Evolutionary conservation across 257 asterid genomes (phyloP).

Genomic region (Gardenia jasminoides): DNA sequence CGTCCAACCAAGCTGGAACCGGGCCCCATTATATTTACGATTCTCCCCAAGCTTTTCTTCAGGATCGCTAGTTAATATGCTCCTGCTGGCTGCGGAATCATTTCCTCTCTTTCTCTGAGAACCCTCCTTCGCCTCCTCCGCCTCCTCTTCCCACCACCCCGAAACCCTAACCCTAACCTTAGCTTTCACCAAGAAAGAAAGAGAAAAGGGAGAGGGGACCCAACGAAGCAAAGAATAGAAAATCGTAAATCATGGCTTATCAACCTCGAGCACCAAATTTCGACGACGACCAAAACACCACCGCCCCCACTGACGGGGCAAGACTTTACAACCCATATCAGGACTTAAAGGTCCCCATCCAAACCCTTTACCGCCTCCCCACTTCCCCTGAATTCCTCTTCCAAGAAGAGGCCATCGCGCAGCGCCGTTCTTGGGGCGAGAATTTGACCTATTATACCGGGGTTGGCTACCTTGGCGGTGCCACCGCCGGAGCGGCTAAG

Average conservation of each 20-base stretch:
- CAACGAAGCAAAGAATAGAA: neutral
- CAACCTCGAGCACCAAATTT: constrained; percentile 55
- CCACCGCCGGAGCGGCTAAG: constrained; percentile 62
- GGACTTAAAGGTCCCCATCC: constrained; percentile 57
- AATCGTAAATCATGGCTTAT: constrained; percentile 53
- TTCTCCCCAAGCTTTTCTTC: no score
- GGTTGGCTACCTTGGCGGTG: constrained; percentile 70
- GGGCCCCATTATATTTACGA: no score
- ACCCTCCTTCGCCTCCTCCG: neutral
- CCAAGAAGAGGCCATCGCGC: constrained; percentile 66
- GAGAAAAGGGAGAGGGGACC: neutral
- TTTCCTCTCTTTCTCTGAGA: neutral
- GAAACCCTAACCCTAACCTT: neutral
- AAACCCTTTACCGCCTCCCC: constrained; percentile 69
- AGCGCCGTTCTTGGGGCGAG: constrained; percentile 97
- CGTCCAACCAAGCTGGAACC: no score
- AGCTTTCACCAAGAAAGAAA: neutral
- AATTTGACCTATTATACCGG: constrained; percentile 90
- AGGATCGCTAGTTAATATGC: no score
- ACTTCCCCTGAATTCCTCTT: constrained; percentile 83
- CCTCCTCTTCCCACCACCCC: neutral
- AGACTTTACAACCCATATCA: constrained; percentile 93
- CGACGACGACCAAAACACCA: constrained; percentile 32
- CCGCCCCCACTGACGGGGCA: constrained; percentile 12
- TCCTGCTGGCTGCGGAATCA: neutral